phyloP scores from a whole-genome alignment of 108 stramenopile genomes.

The Thalassiosira profunda region DNA sequence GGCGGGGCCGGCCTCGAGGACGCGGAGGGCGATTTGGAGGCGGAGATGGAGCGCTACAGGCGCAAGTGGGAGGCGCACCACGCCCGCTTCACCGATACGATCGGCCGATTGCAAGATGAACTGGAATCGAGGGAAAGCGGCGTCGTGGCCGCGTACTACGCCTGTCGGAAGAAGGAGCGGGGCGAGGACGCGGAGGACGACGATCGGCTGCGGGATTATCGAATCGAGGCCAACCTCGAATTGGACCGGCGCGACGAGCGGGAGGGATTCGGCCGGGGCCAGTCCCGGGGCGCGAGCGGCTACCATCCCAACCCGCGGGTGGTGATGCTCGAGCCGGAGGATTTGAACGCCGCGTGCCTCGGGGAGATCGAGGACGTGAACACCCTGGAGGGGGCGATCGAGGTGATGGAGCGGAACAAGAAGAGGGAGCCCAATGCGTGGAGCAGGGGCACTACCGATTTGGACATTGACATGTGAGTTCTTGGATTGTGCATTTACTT shows the following conservation, averaged over 20 bases:
- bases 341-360: constrained; percentile 32
- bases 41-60: constrained; percentile 19
- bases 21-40: constrained; percentile 13
- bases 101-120: constrained; percentile 40
- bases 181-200: background rate
- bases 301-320: constrained; percentile 27
- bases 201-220: constrained; percentile 8
- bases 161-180: constrained; percentile 19
- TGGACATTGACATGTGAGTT: constrained; percentile 47
- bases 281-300: constrained; percentile 35
- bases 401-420: constrained; percentile 29
- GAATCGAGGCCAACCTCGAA: constrained; percentile 9
- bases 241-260: constrained; percentile 34
- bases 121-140: constrained; percentile 26
- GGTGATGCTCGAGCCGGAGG: constrained; percentile 51
- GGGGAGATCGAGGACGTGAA: constrained; percentile 57
- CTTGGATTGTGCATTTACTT: background rate
- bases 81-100: constrained; percentile 22
- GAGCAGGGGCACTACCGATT: constrained; percentile 33
- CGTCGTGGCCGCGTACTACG: constrained; percentile 25
- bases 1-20: background rate
- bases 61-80: constrained; percentile 20
- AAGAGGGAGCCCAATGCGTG: constrained; percentile 20
- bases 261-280: constrained; percentile 33
- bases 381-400: constrained; percentile 36